A percentile compares a stretch with the other conserved stretches of the same genome.
Evolutionary conservation across 2,329 filamentous ascomycete species (phyloP).

Genomic region (Neodidymelliopsis sp.): DNA sequence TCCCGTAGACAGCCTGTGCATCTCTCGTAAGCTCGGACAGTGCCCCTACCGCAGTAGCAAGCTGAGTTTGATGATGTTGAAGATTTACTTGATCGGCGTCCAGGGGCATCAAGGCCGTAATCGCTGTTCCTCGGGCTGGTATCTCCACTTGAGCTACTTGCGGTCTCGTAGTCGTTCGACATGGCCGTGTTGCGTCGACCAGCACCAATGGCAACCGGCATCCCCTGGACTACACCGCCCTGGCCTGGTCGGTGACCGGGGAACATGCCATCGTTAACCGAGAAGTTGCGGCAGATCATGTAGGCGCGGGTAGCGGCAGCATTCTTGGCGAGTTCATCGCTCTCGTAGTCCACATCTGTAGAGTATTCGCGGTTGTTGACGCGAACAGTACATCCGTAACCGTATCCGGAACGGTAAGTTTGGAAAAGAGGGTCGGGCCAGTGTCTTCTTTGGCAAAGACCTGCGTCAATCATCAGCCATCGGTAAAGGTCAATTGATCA

Average conservation of each 20-base stretch:
- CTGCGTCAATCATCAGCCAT: constrained; percentile 58
- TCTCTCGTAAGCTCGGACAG: constrained; percentile 52
- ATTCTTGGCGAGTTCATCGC: constrained; percentile 83
- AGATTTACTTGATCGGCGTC: constrained; percentile 47
- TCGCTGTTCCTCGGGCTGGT: constrained; percentile 62
- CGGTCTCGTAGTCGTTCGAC: constrained; percentile 60
- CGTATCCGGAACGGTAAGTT: constrained; percentile 74
- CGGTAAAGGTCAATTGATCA: too few relatives aligned
- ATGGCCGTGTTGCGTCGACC: constrained; percentile 60
- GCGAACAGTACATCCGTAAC: constrained; percentile 88
- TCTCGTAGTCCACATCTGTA: constrained; percentile 84
- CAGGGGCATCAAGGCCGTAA: constrained; percentile 51
- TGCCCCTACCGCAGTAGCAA: constrained; percentile 50
- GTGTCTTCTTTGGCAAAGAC: constrained; percentile 91
- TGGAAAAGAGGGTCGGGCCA: constrained; percentile 93
- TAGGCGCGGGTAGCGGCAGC: constrained; percentile 95
- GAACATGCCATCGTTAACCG: constrained; percentile 92
- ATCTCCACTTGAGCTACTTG: constrained; percentile 61
- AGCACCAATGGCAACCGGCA: constrained; percentile 70
- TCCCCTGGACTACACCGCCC: constrained; percentile 64
- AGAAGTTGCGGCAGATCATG: constrained; percentile 98
- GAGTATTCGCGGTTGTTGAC: constrained; percentile 98
- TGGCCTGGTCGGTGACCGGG: constrained; percentile 63
- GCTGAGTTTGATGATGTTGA: constrained; percentile 31
- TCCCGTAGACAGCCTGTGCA: constrained; percentile 54